Evolutionary conservation across 2,329 filamentous ascomycete species (phyloP).

Genomic region (Colletotrichum chrysophilum): DNA sequence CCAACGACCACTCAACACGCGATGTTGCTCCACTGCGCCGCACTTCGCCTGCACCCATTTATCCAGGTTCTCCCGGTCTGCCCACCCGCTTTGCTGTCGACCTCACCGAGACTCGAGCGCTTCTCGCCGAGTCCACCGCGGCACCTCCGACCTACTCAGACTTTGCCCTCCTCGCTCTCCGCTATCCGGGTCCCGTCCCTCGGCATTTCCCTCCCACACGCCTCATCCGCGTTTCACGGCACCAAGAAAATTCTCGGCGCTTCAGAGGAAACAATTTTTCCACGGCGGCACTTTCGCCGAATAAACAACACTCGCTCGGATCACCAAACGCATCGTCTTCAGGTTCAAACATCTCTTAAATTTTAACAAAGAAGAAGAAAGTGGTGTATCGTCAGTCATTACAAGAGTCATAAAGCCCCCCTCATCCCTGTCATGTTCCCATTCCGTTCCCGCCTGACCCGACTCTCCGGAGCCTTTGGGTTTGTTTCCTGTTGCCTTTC

Average conservation of each 20-base stretch:
- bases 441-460: not conserved
- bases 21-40: not conserved
- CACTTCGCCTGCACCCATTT: not conserved
- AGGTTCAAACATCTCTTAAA: not conserved
- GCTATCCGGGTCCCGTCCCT: not conserved
- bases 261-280: not conserved
- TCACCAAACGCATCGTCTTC: not conserved
- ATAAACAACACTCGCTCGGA: not conserved
- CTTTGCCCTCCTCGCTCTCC: not conserved
- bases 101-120: not conserved
- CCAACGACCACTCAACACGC: not conserved
- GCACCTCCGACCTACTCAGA: not conserved
- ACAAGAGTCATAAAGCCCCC: conserved; percentile 10
- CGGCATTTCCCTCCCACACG: not conserved
- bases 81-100: not conserved
- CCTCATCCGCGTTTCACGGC: not conserved
- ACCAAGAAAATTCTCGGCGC: not conserved
- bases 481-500: conserved; percentile 1
- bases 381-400: conserved; percentile 17
- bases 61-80: not conserved
- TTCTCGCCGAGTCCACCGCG: conserved; percentile 2
- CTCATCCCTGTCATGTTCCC: not conserved
- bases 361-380: not conserved
- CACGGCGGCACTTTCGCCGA: not conserved
- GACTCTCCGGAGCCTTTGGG: not conserved